Evolutionary conservation across 73 alveolate genomes (phyloP).

Genomic region (Paramecium octaurelia): DNA sequence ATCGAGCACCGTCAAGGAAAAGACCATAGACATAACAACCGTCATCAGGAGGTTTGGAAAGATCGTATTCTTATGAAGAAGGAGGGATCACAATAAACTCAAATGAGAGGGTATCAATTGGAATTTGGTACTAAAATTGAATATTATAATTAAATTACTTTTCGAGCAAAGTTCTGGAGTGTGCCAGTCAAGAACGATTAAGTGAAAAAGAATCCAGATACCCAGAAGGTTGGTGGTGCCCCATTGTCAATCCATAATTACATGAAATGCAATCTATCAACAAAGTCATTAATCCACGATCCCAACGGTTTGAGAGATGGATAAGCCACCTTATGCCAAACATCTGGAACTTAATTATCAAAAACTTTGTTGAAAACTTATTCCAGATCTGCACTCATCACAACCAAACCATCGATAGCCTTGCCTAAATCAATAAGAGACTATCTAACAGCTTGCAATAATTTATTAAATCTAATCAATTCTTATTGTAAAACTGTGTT

Average conservation of each 20-base stretch:
- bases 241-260: slow-evolving; percentile 99
- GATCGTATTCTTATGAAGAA: slow-evolving; percentile 84
- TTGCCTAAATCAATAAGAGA: slow-evolving; percentile 85
- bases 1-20: slow-evolving; percentile 99
- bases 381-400: slow-evolving; percentile 93
- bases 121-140: slow-evolving; percentile 85
- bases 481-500: slow-evolving; percentile 97
- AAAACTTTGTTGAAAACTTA: slow-evolving; percentile 85
- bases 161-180: slow-evolving; percentile 95
- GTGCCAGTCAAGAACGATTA: slow-evolving; percentile 99
- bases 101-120: slow-evolving; percentile 91
- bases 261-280: slow-evolving; percentile 96
- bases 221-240: slow-evolving; percentile 99
- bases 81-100: slow-evolving; percentile 90
- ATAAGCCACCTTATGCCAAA: slow-evolving; percentile 89
- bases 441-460: slow-evolving; percentile 82
- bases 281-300: slow-evolving; percentile 98
- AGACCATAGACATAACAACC: slow-evolving; percentile 99
- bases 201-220: slow-evolving; percentile 99
- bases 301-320: slow-evolving; percentile 99
- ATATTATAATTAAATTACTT: slow-evolving; percentile 19
- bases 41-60: slow-evolving; percentile 89
- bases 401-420: slow-evolving; percentile 98
- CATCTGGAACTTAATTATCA: slow-evolving; percentile 93
- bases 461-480: slow-evolving; percentile 93